Conservation (phyloP, 2,329 filamentous ascomycete species). For the Scopulariopsis brevicaulis region DNA sequence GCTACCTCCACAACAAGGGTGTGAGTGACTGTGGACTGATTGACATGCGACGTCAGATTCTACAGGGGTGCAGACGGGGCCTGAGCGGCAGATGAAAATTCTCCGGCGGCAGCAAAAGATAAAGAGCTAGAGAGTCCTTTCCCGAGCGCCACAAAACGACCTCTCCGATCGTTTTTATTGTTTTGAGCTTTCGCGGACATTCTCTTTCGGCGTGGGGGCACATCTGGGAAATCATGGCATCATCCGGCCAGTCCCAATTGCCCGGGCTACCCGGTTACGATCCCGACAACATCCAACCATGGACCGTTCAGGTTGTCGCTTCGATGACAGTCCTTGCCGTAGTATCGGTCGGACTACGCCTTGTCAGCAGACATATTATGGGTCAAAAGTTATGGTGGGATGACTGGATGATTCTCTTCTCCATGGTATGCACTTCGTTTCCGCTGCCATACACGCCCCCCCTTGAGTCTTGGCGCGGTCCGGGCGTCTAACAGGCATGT, state of each 20-base stretch:
- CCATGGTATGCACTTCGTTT: constrained; percentile 23
- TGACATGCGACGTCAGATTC: background rate
- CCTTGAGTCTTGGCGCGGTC: background rate
- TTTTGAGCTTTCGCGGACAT: background rate
- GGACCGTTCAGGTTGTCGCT: constrained; percentile 25
- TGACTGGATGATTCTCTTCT: constrained; percentile 35
- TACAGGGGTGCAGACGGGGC: background rate
- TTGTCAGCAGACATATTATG: constrained; percentile 28
- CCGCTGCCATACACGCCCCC: background rate
- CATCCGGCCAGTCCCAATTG: constrained; percentile 5
- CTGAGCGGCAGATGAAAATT: background rate
- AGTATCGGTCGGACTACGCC: constrained; percentile 23
- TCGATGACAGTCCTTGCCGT: constrained; percentile 28
- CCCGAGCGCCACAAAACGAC: background rate
- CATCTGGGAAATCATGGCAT: background rate
- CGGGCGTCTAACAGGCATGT: background rate
- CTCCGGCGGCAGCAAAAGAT: background rate
- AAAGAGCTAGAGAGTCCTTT: background rate
- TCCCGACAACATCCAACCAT: constrained; percentile 26
- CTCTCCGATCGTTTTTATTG: background rate
- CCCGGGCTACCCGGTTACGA: constrained; percentile 20
- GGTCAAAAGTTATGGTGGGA: constrained; percentile 36
- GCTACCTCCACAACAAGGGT: background rate
- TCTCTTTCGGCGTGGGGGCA: background rate
- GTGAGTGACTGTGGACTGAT: background rate